Evolutionary conservation across 495 filamentous ascomycete genomes (phyloP).

Genomic region (Penicillium egyptiacum): DNA sequence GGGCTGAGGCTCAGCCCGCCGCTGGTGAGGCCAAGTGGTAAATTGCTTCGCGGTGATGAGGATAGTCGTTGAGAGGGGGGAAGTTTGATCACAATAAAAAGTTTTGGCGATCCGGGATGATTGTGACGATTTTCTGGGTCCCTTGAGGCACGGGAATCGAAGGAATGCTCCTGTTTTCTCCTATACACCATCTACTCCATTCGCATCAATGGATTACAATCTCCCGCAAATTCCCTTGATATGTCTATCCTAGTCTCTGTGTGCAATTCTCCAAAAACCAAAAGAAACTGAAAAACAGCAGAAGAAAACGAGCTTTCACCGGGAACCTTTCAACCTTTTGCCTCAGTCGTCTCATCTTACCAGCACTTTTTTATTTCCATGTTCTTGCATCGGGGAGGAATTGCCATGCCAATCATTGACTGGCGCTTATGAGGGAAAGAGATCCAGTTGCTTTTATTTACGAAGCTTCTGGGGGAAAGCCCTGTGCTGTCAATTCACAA

Average conservation of each 20-base stretch:
- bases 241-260: slow-evolving; percentile 52
- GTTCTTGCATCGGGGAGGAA: slow-evolving; percentile 44
- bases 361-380: slow-evolving; percentile 30
- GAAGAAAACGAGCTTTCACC: slow-evolving; percentile 40
- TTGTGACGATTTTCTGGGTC: slow-evolving; percentile 23
- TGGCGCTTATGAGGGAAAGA: slow-evolving; percentile 98
- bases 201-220: slow-evolving; percentile 26
- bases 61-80: slow-evolving; percentile 38
- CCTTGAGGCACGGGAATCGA: slow-evolving; percentile 13
- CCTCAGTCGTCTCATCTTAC: slow-evolving; percentile 29
- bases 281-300: slow-evolving; percentile 43
- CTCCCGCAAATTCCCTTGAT: slow-evolving; percentile 41
- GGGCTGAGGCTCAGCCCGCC: slow-evolving; percentile 58
- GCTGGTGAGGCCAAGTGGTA: slow-evolving; percentile 65
- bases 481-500: slow-evolving; percentile 72
- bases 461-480: slow-evolving; percentile 78
- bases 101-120: slow-evolving; percentile 32
- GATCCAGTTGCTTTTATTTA: slow-evolving; percentile 57
- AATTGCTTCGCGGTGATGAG: slow-evolving; percentile 34
- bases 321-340: slow-evolving; percentile 34
- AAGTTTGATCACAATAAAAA: slow-evolving; percentile 29
- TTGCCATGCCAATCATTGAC: slow-evolving; percentile 55
- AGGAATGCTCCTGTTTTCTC: slow-evolving; percentile 32
- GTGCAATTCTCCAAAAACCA: slow-evolving; percentile 38
- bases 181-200: slow-evolving; percentile 28